A percentile compares a stretch with the other conserved stretches of the same genome.
phyloP scores from a whole-genome alignment of 805 yeast genomes.

The Saccharomyces mikatae region DNA sequence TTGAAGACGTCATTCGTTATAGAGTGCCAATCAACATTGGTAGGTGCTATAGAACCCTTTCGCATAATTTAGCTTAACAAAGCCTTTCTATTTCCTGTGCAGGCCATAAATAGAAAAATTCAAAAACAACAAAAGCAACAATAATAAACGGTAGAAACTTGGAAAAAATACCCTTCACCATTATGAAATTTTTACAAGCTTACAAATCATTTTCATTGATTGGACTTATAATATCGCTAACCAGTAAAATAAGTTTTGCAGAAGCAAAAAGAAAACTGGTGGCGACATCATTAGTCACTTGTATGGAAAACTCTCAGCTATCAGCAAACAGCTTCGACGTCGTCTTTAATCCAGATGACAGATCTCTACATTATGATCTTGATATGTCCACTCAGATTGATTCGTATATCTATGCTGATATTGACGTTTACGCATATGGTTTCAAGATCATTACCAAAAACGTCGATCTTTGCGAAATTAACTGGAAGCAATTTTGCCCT shows the following conservation, averaged over 20 bases:
- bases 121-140: not conserved
- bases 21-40: not conserved
- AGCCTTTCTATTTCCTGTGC: not conserved
- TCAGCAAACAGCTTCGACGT: conserved; percentile 71
- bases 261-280: conserved; percentile 31
- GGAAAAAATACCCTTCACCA: not conserved
- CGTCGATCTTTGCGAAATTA: conserved; percentile 52
- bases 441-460: conserved; percentile 52
- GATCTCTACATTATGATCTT: conserved; percentile 59
- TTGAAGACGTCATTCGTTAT: not conserved
- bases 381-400: conserved; percentile 61
- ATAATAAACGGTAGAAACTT: not conserved
- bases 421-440: conserved; percentile 81
- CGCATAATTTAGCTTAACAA: not conserved
- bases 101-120: not conserved
- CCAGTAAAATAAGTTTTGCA: conserved; percentile 1
- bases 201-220: not conserved
- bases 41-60: not conserved
- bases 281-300: conserved; percentile 77
- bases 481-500: conserved; percentile 88
- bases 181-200: not conserved
- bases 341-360: conserved; percentile 61
- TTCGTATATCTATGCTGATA: conserved; percentile 59
- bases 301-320: conserved; percentile 69
- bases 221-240: not conserved